These are phyloP conservation scores for Trichoderma sp. DNA, from an alignment of 2,329 filamentous ascomycete genomes.

Conservation along the genomic window DNA sequence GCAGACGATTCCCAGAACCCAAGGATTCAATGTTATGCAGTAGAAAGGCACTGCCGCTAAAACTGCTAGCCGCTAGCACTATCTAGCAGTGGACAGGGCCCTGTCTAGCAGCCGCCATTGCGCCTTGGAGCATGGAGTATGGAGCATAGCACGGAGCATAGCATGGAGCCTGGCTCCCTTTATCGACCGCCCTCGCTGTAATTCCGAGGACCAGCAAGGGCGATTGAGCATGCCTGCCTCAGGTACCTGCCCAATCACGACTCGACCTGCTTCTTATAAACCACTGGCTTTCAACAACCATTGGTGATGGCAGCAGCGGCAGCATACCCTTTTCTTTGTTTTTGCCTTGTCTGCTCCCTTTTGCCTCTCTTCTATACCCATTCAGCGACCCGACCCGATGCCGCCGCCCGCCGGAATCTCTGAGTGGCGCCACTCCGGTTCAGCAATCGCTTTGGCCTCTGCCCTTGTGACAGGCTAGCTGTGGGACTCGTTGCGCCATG, in stretches of 20 bases:
- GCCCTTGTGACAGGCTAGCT: constrained; percentile 29
- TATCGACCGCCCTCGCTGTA: neutral
- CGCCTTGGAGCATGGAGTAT: neutral
- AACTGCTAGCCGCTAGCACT: neutral
- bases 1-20: neutral
- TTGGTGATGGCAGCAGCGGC: neutral
- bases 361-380: constrained; percentile 21
- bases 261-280: neutral
- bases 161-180: neutral
- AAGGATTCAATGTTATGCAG: neutral
- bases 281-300: neutral
- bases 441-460: constrained; percentile 19
- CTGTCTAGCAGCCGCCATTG: neutral
- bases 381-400: constrained; percentile 31
- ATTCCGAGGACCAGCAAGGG: neutral
- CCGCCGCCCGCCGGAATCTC: constrained; percentile 28
- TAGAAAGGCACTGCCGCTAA: neutral
- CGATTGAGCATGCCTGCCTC: neutral
- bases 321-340: neutral
- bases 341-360: neutral
- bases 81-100: neutral
- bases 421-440: constrained; percentile 27
- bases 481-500: constrained; percentile 30
- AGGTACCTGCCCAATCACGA: neutral
- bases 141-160: neutral